These are phyloP conservation scores for Dissophora globulifera DNA, from an alignment of 192 early-diverging fungal species.

Conservation along the genomic window DNA sequence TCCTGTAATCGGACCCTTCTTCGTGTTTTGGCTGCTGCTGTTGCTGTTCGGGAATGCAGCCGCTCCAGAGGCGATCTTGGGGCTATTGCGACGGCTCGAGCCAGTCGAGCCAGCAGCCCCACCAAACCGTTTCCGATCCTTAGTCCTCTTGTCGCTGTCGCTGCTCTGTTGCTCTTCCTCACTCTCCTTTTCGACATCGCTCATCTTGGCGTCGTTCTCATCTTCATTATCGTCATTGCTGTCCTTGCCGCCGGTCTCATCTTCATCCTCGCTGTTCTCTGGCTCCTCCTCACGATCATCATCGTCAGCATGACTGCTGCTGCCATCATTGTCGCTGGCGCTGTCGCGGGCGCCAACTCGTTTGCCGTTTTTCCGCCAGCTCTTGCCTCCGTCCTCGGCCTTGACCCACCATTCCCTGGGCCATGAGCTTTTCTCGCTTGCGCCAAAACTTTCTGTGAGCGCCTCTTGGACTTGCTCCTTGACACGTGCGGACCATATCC, in stretches of 20 bases:
- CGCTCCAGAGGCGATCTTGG: conserved; percentile 20
- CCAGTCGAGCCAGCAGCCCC: conserved; percentile 17
- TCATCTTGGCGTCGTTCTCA: conserved; percentile 12
- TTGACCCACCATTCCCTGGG: conserved; percentile 21
- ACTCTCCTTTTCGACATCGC: conserved; percentile 13
- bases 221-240: neutral
- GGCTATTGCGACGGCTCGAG: conserved; percentile 36
- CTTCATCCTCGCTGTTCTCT: conserved; percentile 49
- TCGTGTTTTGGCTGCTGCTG: neutral
- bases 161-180: conserved; percentile 19
- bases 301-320: too few species aligned
- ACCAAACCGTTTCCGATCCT: conserved; percentile 20
- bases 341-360: neutral
- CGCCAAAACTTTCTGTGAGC: conserved; percentile 47
- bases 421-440: conserved; percentile 51
- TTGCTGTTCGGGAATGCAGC: too few species aligned
- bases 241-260: neutral
- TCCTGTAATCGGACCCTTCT: conserved; percentile 1
- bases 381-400: neutral
- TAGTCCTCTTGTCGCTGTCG: conserved; percentile 9
- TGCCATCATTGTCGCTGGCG: too few species aligned
- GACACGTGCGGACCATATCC: conserved; percentile 28
- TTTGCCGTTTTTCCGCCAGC: neutral
- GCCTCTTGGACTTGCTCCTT: conserved; percentile 32
- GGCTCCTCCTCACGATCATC: conserved; percentile 13